phyloP scores from a whole-genome alignment of 305 asterid genomes.

The Fraxinus baroniana region DNA sequence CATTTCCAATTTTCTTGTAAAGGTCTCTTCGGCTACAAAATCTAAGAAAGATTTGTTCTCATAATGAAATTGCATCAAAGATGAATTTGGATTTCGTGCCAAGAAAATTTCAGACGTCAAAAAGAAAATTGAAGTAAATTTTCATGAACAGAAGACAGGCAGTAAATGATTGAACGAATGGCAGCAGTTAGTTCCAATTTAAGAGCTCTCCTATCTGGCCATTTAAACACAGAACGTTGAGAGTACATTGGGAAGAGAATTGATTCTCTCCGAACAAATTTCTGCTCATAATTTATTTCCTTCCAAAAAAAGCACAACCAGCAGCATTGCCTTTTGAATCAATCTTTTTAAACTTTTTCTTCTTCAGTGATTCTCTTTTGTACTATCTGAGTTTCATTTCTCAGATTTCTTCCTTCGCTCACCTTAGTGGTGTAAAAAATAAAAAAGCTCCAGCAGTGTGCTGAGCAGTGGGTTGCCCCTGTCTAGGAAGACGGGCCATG shows the following conservation, averaged over 20 bases:
- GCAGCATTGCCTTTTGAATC: background rate
- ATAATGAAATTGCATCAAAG: background rate
- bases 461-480: background rate
- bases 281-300: conserved; percentile 3
- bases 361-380: background rate
- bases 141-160: background rate
- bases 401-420: background rate
- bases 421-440: background rate
- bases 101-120: background rate
- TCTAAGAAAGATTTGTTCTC: background rate
- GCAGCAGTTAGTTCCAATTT: background rate
- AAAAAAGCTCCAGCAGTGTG: background rate
- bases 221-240: conserved; percentile 24
- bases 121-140: background rate
- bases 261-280: conserved; percentile 8
- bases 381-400: background rate
- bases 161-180: background rate
- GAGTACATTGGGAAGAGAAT: conserved; percentile 24
- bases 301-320: background rate
- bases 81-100: background rate
- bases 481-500: background rate
- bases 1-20: background rate
- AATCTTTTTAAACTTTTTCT: background rate
- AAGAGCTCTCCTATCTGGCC: background rate
- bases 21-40: background rate